Percentiles rank a stretch among this genome's conserved stretches.
Conservation (phyloP, 768 basidiomycete genomes). For the Lanmaoa pseudosensibilis region DNA sequence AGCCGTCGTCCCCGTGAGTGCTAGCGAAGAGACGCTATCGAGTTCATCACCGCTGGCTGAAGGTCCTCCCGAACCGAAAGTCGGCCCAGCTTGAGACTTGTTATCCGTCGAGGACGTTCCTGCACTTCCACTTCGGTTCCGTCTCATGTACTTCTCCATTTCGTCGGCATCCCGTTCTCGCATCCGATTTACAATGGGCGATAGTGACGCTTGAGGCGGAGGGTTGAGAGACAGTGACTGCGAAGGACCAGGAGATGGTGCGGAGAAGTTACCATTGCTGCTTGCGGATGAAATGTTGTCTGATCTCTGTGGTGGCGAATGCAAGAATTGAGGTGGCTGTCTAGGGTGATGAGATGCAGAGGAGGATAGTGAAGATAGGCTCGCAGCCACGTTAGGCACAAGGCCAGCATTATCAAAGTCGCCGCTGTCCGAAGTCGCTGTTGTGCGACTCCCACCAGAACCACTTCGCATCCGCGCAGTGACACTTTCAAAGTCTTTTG, state of each 20-base stretch:
- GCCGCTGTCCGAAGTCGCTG: constrained; percentile 72
- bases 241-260: constrained; percentile 37
- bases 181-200: constrained; percentile 79
- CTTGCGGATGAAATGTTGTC: constrained; percentile 33
- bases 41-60: constrained; percentile 58
- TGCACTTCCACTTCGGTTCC: constrained; percentile 80
- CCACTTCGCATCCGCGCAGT: constrained; percentile 71
- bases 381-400: constrained; percentile 39
- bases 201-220: constrained; percentile 50
- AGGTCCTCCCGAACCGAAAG: constrained; percentile 47
- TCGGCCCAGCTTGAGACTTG: constrained; percentile 56
- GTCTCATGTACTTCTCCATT: constrained; percentile 80
- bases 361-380: constrained; percentile 61
- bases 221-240: constrained; percentile 39
- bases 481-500: constrained; percentile 40
- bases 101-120: constrained; percentile 72
- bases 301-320: constrained; percentile 43
- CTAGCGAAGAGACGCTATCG: constrained; percentile 45
- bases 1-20: constrained; percentile 53
- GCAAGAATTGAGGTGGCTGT: constrained; percentile 36
- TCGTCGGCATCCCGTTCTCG: constrained; percentile 84
- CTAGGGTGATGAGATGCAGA: constrained; percentile 56
- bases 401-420: constrained; percentile 51
- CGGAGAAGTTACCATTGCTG: constrained; percentile 40
- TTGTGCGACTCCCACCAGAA: constrained; percentile 78